phyloP scores from a whole-genome alignment of 1,284 basidiomycete species.

The Melampsora medusae region DNA sequence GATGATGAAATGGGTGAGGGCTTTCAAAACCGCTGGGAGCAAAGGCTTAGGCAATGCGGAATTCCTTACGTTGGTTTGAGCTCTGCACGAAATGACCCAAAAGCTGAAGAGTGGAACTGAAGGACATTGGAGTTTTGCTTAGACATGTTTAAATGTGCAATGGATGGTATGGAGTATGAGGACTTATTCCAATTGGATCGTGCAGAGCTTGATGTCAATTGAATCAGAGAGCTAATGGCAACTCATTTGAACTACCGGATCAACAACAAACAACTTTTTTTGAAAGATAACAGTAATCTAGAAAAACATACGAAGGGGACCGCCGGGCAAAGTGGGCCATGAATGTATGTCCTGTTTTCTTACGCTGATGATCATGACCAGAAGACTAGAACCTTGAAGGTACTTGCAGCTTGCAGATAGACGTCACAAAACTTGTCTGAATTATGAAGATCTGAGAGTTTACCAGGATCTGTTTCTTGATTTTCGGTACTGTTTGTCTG shows the following conservation, averaged over 20 bases:
- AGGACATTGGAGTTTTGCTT: neutral
- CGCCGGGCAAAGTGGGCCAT: too few relatives aligned
- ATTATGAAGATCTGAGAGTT: neutral
- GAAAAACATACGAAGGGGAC: neutral
- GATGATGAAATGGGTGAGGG: slow-evolving; percentile 1
- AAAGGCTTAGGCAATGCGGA: slow-evolving; percentile 9
- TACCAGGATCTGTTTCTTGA: slow-evolving; percentile 8
- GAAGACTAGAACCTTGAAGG: neutral
- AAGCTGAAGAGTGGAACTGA: slow-evolving; percentile 15
- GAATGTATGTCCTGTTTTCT: too few relatives aligned
- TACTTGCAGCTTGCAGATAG: neutral
- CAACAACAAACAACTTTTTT: neutral
- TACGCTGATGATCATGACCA: too few relatives aligned
- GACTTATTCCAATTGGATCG: neutral
- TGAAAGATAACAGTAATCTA: slow-evolving; percentile 5
- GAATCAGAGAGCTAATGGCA: neutral
- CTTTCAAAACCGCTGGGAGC: neutral
- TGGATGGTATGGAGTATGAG: neutral
- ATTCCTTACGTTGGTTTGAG: slow-evolving; percentile 12
- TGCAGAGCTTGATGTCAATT: neutral
- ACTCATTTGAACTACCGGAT: slow-evolving; percentile 3
- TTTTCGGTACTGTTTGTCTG: slow-evolving; percentile 1
- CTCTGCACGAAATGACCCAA: neutral
- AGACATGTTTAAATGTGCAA: slow-evolving; percentile 13
- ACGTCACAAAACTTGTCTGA: neutral